A percentile compares a stretch with the other conserved stretches of the same genome.
phyloP scores from a whole-genome alignment of 2,329 filamentous ascomycete genomes.

The Sclerotinia sclerotiorum region DNA sequence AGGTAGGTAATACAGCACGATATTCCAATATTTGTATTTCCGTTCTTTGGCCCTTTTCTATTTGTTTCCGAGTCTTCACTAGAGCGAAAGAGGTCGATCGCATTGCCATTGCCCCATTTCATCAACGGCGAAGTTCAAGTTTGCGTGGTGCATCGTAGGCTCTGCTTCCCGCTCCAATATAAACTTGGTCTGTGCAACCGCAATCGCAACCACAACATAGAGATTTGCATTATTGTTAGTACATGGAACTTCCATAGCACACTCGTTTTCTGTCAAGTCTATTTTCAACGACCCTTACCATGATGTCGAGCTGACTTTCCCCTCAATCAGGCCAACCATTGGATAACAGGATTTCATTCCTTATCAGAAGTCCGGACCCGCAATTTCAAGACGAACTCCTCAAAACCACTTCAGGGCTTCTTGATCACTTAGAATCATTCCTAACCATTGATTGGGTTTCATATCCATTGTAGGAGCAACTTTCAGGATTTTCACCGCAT shows the following conservation, averaged over 20 bases:
- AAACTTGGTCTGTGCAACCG: constrained; percentile 14
- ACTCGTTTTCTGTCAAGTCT: constrained; percentile 2
- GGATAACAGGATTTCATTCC: background rate
- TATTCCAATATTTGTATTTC: constrained; percentile 14
- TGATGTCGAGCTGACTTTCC: constrained; percentile 10
- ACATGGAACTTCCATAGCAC: background rate
- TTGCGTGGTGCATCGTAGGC: constrained; percentile 19
- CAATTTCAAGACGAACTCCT: background rate
- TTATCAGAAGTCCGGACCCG: constrained; percentile 1
- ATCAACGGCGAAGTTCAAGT: constrained; percentile 11
- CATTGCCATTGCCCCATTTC: background rate
- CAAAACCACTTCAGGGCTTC: background rate
- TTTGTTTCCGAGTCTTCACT: constrained; percentile 1
- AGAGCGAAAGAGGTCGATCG: constrained; percentile 2
- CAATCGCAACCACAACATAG: constrained; percentile 10
- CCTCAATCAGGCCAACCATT: background rate
- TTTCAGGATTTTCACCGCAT: constrained; percentile 11
- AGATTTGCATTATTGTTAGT: constrained; percentile 10
- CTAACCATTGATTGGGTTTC: background rate
- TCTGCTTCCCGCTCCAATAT: constrained; percentile 21
- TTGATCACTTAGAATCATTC: background rate
- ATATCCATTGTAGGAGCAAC: background rate
- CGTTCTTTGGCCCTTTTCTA: background rate
- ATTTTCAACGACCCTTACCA: constrained; percentile 3
- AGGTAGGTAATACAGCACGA: constrained; percentile 19